Evolutionary conservation across 139 green algal species (phyloP).

Genomic region (Chlorella sp.): DNA sequence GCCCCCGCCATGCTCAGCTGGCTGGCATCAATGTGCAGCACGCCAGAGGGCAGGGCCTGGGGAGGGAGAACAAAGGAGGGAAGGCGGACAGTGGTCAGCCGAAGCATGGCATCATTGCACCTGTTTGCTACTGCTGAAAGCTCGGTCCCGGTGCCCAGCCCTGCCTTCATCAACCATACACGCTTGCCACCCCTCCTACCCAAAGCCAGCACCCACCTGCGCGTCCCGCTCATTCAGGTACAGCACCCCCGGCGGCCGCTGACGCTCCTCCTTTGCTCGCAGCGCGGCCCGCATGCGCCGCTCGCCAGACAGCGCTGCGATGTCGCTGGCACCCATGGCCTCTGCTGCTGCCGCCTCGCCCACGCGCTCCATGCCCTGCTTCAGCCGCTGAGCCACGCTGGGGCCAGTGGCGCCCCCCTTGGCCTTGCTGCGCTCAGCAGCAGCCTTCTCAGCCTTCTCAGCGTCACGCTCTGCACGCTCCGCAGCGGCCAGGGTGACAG

Average conservation of each 20-base stretch:
- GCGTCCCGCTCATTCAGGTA: constrained; percentile 3
- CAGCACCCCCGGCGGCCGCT: constrained; percentile 19
- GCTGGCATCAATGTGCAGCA: constrained; percentile 22
- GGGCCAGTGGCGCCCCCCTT: too few species aligned
- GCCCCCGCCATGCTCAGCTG: too few species aligned
- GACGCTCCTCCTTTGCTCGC: too few species aligned
- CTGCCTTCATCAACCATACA: too few species aligned
- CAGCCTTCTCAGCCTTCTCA: not conserved
- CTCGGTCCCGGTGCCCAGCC: too few species aligned
- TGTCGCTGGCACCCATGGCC: not conserved
- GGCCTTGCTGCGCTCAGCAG: not conserved
- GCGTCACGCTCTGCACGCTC: not conserved
- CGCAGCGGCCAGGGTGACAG: not conserved
- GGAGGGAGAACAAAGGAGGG: not conserved
- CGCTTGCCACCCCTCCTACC: too few species aligned
- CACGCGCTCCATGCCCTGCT: not conserved
- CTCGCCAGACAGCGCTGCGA: not conserved
- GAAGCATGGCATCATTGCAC: too few species aligned
- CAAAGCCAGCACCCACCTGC: not conserved
- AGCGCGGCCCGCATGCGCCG: not conserved
- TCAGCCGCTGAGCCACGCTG: not conserved
- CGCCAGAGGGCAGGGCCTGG: constrained; percentile 3
- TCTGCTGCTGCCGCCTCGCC: not conserved
- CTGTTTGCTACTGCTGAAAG: too few species aligned
- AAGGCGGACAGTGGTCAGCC: not conserved